Conservation (phyloP, 495 filamentous ascomycete genomes). For the Achaetomiella virescens region DNA sequence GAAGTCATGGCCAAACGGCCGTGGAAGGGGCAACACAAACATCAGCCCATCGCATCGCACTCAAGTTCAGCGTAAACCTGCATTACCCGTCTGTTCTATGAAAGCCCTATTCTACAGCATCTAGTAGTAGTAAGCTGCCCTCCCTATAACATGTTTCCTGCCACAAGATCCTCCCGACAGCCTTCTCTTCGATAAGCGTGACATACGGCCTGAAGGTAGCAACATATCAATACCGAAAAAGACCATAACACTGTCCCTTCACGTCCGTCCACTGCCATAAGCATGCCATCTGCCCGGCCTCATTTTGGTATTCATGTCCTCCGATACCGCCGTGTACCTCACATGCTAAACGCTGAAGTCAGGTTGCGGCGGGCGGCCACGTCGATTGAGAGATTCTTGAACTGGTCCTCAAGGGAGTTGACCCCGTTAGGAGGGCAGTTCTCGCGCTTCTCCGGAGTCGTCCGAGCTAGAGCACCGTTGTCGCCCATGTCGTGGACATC, state of each 20-base stretch:
- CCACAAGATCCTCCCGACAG: not conserved
- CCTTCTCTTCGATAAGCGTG: constrained; percentile 7
- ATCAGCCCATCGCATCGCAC: not conserved
- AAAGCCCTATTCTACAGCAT: constrained; percentile 25
- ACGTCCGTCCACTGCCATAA: not conserved
- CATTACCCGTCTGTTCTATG: constrained; percentile 9
- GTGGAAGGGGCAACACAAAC: too few species aligned
- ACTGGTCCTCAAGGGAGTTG: constrained; percentile 26
- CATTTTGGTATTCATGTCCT: not conserved
- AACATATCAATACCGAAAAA: constrained; percentile 11
- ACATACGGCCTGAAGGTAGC: constrained; percentile 13
- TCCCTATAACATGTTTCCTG: constrained; percentile 15
- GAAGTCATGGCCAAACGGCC: too few species aligned
- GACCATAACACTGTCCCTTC: constrained; percentile 6
- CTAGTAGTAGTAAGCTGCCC: constrained; percentile 26
- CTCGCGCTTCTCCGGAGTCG: constrained; percentile 33
- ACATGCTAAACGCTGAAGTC: constrained; percentile 11
- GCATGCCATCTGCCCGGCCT: not conserved
- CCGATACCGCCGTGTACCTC: not conserved
- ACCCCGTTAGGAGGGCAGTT: constrained; percentile 33
- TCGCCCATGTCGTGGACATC: constrained; percentile 21
- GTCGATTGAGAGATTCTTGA: constrained; percentile 22
- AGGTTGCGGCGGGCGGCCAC: constrained; percentile 12
- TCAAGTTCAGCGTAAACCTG: not conserved
- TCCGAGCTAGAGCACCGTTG: constrained; percentile 16